Evolutionary conservation across 768 basidiomycete species (phyloP).

Genomic region (Collybia sordida): DNA sequence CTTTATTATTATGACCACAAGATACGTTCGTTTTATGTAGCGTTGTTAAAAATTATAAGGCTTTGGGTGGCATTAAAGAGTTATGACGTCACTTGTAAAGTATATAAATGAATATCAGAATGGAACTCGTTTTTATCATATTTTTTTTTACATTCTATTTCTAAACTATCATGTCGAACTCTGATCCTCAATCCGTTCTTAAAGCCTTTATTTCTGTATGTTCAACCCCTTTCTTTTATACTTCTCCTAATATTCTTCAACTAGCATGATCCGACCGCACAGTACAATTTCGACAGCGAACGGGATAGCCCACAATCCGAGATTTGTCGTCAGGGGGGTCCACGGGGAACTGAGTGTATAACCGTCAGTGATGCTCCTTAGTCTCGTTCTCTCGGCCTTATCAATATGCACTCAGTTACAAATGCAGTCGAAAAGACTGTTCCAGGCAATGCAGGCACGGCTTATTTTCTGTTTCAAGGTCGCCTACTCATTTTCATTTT

Average conservation of each 20-base stretch:
- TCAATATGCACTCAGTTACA: constrained; percentile 40
- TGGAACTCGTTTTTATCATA: too few relatives aligned
- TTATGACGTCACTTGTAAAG: constrained; percentile 11
- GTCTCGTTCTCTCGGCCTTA: not conserved
- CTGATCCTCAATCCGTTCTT: constrained; percentile 6
- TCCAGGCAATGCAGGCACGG: constrained; percentile 71
- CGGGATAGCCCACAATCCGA: constrained; percentile 56
- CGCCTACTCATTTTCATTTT: not conserved
- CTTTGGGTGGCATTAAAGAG: not conserved
- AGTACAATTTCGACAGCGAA: constrained; percentile 65
- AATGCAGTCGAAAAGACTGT: constrained; percentile 62
- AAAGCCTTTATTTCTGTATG: constrained; percentile 15
- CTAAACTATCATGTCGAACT: too few relatives aligned
- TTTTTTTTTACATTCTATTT: too few relatives aligned
- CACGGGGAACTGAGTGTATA: constrained; percentile 51
- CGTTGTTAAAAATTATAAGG: not conserved
- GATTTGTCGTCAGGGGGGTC: constrained; percentile 50
- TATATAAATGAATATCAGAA: too few relatives aligned
- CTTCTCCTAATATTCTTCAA: not conserved
- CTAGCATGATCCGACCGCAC: constrained; percentile 47
- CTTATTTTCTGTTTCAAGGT: not conserved
- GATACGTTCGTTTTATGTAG: too few relatives aligned
- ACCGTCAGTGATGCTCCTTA: constrained; percentile 35
- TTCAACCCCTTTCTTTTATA: not conserved
- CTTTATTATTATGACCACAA: too few relatives aligned